These are phyloP conservation scores for Entoloma clypeatum DNA, from an alignment of 1,284 basidiomycete species.

Conservation along the genomic window DNA sequence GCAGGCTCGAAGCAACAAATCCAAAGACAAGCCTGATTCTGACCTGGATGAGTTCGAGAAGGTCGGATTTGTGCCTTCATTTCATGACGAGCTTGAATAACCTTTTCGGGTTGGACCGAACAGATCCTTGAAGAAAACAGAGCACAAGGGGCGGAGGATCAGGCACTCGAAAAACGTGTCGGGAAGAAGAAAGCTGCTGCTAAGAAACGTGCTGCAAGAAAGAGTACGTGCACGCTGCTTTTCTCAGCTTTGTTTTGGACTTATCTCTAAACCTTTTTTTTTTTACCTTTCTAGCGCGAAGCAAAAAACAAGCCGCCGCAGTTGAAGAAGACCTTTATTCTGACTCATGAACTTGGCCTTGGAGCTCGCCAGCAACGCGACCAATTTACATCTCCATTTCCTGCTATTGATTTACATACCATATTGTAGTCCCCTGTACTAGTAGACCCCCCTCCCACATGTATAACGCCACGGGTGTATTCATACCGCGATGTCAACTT, in stretches of 20 bases:
- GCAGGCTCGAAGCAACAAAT: slow-evolving; percentile 81
- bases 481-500: no score
- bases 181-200: slow-evolving; percentile 78
- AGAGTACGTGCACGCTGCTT: slow-evolving; percentile 20
- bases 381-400: no score
- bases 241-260: not conserved
- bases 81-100: slow-evolving; percentile 1
- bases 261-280: not conserved
- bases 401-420: no score
- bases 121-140: slow-evolving; percentile 83
- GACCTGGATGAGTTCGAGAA: slow-evolving; percentile 89
- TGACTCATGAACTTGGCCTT: slow-evolving; percentile 14
- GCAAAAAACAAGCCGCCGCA: slow-evolving; percentile 12
- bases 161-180: slow-evolving; percentile 82
- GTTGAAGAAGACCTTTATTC: slow-evolving; percentile 18
- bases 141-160: slow-evolving; percentile 86
- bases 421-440: no score
- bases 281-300: slow-evolving; percentile 14
- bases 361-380: no score
- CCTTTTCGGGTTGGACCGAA: no score
- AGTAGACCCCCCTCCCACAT: no score
- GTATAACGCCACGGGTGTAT: no score
- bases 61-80: slow-evolving; percentile 35
- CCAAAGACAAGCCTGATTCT: slow-evolving; percentile 83
- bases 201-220: slow-evolving; percentile 52